Conservation (phyloP, 805 yeast species). For the Teunomyces gatunensis region DNA sequence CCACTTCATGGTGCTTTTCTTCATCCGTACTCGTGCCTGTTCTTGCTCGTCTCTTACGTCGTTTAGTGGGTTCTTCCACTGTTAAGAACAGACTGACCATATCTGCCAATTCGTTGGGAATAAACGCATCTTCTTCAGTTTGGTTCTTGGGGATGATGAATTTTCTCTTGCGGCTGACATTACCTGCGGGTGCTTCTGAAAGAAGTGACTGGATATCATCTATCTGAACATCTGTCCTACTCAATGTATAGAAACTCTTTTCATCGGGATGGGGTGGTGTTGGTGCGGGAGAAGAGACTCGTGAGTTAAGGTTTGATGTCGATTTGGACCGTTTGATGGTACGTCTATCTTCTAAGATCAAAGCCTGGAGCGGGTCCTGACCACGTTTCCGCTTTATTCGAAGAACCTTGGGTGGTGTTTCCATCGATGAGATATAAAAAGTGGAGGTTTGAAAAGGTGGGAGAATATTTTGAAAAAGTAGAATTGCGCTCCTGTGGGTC, state of each 20-base stretch:
- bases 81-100: conserved; percentile 66
- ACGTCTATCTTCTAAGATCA: conserved; percentile 46
- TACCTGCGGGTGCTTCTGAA: neutral
- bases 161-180: conserved; percentile 17
- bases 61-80: conserved; percentile 22
- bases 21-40: conserved; percentile 10
- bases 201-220: conserved; percentile 11
- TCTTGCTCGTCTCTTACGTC: conserved; percentile 11
- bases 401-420: conserved; percentile 57
- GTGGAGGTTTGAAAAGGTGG: too few relatives aligned
- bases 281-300: conserved; percentile 13
- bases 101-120: conserved; percentile 65
- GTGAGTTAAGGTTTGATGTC: conserved; percentile 32
- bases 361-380: conserved; percentile 86
- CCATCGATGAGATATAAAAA: neutral
- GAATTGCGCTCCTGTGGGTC: neutral
- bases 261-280: conserved; percentile 26
- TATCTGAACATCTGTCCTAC: conserved; percentile 32
- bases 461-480: too few relatives aligned
- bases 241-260: conserved; percentile 24
- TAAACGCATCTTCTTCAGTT: conserved; percentile 30
- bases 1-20: neutral
- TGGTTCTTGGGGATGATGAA: conserved; percentile 36
- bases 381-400: conserved; percentile 84
- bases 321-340: conserved; percentile 42